A percentile compares a stretch with the other conserved stretches of the same genome.
Conservation (phyloP, 2,329 filamentous ascomycete genomes). For the Endothia cerciana region DNA sequence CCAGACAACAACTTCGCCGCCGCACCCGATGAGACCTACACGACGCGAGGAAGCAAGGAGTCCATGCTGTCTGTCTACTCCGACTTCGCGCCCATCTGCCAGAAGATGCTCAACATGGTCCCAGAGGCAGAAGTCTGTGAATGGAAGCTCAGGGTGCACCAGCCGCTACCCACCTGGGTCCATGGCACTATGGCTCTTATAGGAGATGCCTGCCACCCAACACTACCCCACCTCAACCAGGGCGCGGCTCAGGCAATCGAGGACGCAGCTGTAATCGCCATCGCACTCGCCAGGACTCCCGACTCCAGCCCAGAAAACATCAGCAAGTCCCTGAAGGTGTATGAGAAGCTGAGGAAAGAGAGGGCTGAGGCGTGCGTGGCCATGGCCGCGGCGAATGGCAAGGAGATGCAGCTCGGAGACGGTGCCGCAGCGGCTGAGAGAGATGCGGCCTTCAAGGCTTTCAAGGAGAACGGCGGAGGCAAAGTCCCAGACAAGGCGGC, state of each 20-base stretch:
- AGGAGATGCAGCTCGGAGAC: constrained; percentile 49
- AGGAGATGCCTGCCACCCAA: constrained; percentile 66
- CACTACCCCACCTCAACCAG: constrained; percentile 65
- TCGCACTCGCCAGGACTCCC: constrained; percentile 46
- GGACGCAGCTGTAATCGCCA: constrained; percentile 54
- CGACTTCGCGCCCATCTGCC: constrained; percentile 65
- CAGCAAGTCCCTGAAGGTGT: constrained; percentile 51
- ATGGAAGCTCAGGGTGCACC: constrained; percentile 67
- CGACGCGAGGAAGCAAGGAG: constrained; percentile 62
- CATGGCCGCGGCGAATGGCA: constrained; percentile 50
- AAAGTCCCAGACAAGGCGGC: constrained; percentile 60
- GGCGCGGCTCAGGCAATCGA: constrained; percentile 69
- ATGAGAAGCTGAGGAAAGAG: constrained; percentile 56
- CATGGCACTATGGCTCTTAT: constrained; percentile 56
- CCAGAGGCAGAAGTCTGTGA: constrained; percentile 68
- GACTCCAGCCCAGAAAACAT: constrained; percentile 42
- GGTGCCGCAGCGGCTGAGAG: constrained; percentile 50
- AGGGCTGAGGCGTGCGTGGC: constrained; percentile 54
- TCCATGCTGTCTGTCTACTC: constrained; percentile 63
- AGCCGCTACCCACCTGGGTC: constrained; percentile 65
- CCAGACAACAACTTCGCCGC: constrained; percentile 61
- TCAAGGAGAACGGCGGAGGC: constrained; percentile 46
- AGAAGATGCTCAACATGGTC: constrained; percentile 62
- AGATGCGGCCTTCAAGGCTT: constrained; percentile 47
- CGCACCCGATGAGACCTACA: constrained; percentile 58